Base-by-base conservation (phyloP, 164 flowering plant genomes). In the Aristolochia californica region DNA sequence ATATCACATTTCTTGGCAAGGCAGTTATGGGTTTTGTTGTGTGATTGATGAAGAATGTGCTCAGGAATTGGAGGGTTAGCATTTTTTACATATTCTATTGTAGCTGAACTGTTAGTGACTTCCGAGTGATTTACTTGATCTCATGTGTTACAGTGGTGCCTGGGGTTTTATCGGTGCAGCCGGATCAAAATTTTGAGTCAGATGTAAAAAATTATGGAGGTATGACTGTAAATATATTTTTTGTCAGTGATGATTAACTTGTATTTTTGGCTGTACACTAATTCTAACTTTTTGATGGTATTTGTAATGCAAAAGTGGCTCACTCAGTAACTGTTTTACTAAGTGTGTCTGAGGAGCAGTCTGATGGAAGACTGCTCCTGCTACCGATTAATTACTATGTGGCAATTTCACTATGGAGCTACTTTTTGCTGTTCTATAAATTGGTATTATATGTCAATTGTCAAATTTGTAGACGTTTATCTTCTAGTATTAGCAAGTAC, bases 191-290 rank as follows among this genome's bases (percentile, higher is more conserved):
- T 57, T 80, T 76, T 63, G 85, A 66, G n/a, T 80, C 85, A 17
- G 77, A 75, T n/a, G 73, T 69, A 59, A 91, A 88, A 72, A 78
- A 82, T 65, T 88, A 87, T 78, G 79, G 74, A 83, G 98, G 98
- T 88, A 50, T 60, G 70, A 26, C 24, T 52, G 38, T n/a, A 17
- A 22, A 45, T 16, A 16, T 5, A 15, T 48, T 58, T 22, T 45
- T 13, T 17, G 34, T 54, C 38, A 14, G 22, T 27, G 2, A 53
- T 24, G 34, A 13, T 24, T 26, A 1, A 26, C 34, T 53, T 5
- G 26, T 17, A 16, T 24, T 27, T 14, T 17, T 48, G 11, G 15
- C 21, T 48, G 51, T n/a, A n/a, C 22, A 48, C 17, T n/a, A 3
- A 12, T 34, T 34, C 40, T 34, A 16, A 7, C 20, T 16, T 48